A percentile compares a stretch with the other conserved stretches of the same genome.
Conservation (phyloP, 306 rosid genomes). For the Malus sylvestris region DNA sequence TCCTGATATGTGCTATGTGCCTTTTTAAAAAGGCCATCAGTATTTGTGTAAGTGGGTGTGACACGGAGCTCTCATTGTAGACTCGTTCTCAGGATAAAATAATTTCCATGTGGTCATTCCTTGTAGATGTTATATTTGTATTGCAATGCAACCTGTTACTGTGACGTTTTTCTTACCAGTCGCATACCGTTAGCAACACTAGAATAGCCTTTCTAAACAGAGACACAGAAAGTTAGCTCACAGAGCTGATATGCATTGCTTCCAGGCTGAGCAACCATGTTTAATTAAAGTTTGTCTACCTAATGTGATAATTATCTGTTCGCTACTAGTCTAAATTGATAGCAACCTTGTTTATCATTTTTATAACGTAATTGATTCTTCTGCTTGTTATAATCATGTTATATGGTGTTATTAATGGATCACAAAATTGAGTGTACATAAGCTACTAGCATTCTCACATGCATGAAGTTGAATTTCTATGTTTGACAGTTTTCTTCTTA, state of each 20-base stretch:
- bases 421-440: neutral
- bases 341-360: neutral
- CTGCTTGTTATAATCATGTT: neutral
- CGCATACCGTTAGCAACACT: neutral
- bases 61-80: neutral
- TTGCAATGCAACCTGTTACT: neutral
- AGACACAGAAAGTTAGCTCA: neutral
- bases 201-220: neutral
- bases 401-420: neutral
- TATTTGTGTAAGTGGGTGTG: neutral
- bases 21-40: neutral
- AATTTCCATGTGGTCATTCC: neutral
- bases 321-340: neutral
- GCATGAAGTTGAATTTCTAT: neutral
- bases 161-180: neutral
- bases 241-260: neutral
- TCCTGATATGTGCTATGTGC: neutral
- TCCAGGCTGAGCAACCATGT: neutral
- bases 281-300: neutral
- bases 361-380: neutral
- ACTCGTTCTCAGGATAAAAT: neutral
- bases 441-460: neutral
- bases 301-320: neutral
- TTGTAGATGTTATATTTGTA: neutral
- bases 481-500: conserved; percentile 9